A percentile compares a stretch with the other conserved stretches of the same genome.
These are phyloP conservation scores for Turritis glabra DNA, from an alignment of 345 rosid genomes.

Conservation along the genomic window DNA sequence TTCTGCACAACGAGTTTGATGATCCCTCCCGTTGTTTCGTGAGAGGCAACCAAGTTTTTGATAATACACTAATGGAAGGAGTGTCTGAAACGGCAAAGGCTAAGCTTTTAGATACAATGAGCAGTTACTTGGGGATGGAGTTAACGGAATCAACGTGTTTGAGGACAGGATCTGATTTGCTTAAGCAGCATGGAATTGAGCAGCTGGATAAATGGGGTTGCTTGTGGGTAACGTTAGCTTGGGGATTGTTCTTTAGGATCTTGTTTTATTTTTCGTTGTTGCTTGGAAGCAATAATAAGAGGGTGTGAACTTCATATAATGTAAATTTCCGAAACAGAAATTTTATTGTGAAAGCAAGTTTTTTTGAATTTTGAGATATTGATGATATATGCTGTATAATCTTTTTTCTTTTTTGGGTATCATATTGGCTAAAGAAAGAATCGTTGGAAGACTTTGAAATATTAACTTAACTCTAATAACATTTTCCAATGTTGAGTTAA, in stretches of 20 bases:
- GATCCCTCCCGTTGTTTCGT: slow-evolving; percentile 63
- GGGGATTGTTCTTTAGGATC: slow-evolving; percentile 87
- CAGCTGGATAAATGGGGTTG: slow-evolving; percentile 81
- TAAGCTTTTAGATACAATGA: slow-evolving; percentile 52
- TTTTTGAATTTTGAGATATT: neutral
- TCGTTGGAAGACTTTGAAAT: neutral
- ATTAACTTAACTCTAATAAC: neutral
- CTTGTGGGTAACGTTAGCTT: slow-evolving; percentile 81
- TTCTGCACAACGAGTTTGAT: slow-evolving; percentile 61
- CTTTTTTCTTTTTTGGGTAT: neutral
- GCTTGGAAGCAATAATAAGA: slow-evolving; percentile 84
- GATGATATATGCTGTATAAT: neutral
- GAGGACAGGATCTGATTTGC: slow-evolving; percentile 59
- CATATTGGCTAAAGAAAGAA: neutral
- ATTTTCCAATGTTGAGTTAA: neutral
- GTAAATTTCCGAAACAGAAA: neutral
- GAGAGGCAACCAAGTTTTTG: slow-evolving; percentile 71
- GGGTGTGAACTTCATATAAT: slow-evolving; percentile 42
- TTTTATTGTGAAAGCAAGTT: neutral
- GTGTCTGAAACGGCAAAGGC: slow-evolving; percentile 45
- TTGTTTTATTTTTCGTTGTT: slow-evolving; percentile 69
- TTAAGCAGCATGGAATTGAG: slow-evolving; percentile 63
- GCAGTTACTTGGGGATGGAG: slow-evolving; percentile 51
- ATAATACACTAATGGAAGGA: slow-evolving; percentile 53
- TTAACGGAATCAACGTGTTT: slow-evolving; percentile 66